phyloP scores from a whole-genome alignment of 2,329 filamentous ascomycete species.

The Xylaria sp. region DNA sequence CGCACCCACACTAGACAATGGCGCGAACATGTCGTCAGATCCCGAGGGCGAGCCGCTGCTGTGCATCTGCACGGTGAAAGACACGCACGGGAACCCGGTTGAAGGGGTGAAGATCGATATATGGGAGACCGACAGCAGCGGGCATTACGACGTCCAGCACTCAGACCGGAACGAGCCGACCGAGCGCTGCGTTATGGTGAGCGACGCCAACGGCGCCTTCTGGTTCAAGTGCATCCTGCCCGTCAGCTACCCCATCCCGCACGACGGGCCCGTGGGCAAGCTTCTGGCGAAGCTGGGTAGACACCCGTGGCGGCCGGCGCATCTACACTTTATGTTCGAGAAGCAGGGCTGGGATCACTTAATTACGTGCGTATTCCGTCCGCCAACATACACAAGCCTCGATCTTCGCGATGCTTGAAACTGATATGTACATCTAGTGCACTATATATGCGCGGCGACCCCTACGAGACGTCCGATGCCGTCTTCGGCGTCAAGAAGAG shows the following conservation, averaged over 20 bases:
- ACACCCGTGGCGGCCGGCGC: constrained; percentile 78
- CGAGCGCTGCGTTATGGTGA: constrained; percentile 73
- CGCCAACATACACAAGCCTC: background rate
- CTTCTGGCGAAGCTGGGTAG: constrained; percentile 68
- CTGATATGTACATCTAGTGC: constrained; percentile 55
- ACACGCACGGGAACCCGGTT: constrained; percentile 67
- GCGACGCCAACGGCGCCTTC: constrained; percentile 74
- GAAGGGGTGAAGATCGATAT: constrained; percentile 74
- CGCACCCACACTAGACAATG: constrained; percentile 62
- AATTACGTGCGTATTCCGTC: constrained; percentile 69
- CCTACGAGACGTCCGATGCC: constrained; percentile 82
- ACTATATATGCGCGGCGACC: constrained; percentile 77
- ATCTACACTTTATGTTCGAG: constrained; percentile 90
- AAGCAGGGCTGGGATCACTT: constrained; percentile 79
- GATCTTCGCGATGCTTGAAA: background rate
- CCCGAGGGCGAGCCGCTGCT: constrained; percentile 72
- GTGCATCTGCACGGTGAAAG: constrained; percentile 73
- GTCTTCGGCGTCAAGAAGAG: constrained; percentile 88
- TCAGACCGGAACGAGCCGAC: constrained; percentile 65
- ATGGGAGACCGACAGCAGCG: constrained; percentile 84
- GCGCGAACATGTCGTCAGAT: constrained; percentile 70
- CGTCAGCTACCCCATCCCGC: constrained; percentile 83
- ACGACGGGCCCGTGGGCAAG: constrained; percentile 82
- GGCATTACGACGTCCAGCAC: constrained; percentile 83
- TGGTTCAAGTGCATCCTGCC: constrained; percentile 88